Conservation (phyloP, 2,329 filamentous ascomycete species). For the Verticillium klebahnii region DNA sequence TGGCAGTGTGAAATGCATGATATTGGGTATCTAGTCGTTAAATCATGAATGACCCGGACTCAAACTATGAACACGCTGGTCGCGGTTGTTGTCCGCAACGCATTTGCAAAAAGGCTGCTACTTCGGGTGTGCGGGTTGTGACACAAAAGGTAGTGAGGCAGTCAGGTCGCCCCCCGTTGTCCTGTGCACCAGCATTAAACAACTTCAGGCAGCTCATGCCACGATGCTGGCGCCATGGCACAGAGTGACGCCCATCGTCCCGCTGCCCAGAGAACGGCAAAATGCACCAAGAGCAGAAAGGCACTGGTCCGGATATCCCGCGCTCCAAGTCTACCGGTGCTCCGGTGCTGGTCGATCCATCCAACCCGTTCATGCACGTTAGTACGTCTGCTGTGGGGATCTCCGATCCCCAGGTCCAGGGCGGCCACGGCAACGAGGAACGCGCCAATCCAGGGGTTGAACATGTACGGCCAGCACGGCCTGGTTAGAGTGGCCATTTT, state of each 20-base stretch:
- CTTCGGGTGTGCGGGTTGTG: no score
- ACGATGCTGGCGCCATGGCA: slow-evolving; percentile 7
- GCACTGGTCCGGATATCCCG: slow-evolving; percentile 25
- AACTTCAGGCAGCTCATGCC: slow-evolving; percentile 1
- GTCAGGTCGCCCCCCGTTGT: no score
- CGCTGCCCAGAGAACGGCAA: slow-evolving; percentile 28
- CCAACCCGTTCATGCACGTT: background rate
- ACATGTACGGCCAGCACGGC: slow-evolving; percentile 68
- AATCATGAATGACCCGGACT: background rate
- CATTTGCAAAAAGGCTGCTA: background rate
- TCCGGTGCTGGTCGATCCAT: background rate
- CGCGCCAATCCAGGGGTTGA: slow-evolving; percentile 60
- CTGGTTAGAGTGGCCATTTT: slow-evolving; percentile 64
- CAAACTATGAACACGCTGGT: background rate
- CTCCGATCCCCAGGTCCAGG: slow-evolving; percentile 52
- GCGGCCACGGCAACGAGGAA: slow-evolving; percentile 66
- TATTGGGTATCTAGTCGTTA: background rate
- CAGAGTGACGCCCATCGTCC: slow-evolving; percentile 28
- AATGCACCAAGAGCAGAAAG: slow-evolving; percentile 26
- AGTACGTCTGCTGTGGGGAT: background rate
- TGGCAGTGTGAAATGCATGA: background rate
- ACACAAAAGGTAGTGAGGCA: no score
- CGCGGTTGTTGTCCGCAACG: background rate
- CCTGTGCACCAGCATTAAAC: background rate
- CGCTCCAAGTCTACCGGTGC: slow-evolving; percentile 11